These are phyloP conservation scores for Cryptosporidium meleagridis DNA, from an alignment of 169 alveolate genomes.

Conservation along the genomic window DNA sequence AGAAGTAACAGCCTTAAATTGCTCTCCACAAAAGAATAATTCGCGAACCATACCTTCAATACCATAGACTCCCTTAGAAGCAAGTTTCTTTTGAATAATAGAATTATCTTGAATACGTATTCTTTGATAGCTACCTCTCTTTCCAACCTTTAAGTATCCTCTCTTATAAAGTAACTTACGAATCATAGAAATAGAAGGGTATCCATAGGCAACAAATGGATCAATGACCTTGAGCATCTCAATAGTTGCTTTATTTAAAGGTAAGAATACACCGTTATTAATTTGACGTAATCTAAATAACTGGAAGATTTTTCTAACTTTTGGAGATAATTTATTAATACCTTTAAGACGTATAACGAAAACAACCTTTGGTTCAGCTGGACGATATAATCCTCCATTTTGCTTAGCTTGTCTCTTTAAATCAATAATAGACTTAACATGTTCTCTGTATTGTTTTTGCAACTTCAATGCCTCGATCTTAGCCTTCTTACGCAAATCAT, in stretches of 20 bases:
- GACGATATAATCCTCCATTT: slow-evolving; percentile 85
- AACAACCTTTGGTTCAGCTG: slow-evolving; percentile 94
- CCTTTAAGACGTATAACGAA: slow-evolving; percentile 95
- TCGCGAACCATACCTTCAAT: slow-evolving; percentile 99
- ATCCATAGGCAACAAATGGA: slow-evolving; percentile 98
- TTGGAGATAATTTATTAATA: slow-evolving; percentile 97
- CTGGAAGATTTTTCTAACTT: slow-evolving; percentile 93
- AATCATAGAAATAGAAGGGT: slow-evolving; percentile 94
- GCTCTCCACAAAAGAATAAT: slow-evolving; percentile 97
- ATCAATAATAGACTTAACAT: slow-evolving; percentile 51
- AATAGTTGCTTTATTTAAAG: slow-evolving; percentile 96
- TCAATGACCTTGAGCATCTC: slow-evolving; percentile 96
- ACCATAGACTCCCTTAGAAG: slow-evolving; percentile 87
- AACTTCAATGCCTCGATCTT: slow-evolving; percentile 51
- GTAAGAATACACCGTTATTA: slow-evolving; percentile 98
- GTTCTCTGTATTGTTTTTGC: slow-evolving; percentile 66
- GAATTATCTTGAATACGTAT: slow-evolving; percentile 91
- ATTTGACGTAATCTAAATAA: slow-evolving; percentile 97
- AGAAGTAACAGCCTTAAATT: slow-evolving; percentile 98
- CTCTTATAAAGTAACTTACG: slow-evolving; percentile 97
- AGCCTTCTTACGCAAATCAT: slow-evolving; percentile 48
- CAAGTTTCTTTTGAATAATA: slow-evolving; percentile 88
- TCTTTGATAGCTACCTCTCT: slow-evolving; percentile 86
- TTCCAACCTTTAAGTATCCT: slow-evolving; percentile 92
- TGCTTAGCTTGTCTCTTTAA: slow-evolving; percentile 82